Base-by-base conservation (phyloP, 2,329 filamentous ascomycete species). In the Dactylellina drechsleri region DNA sequence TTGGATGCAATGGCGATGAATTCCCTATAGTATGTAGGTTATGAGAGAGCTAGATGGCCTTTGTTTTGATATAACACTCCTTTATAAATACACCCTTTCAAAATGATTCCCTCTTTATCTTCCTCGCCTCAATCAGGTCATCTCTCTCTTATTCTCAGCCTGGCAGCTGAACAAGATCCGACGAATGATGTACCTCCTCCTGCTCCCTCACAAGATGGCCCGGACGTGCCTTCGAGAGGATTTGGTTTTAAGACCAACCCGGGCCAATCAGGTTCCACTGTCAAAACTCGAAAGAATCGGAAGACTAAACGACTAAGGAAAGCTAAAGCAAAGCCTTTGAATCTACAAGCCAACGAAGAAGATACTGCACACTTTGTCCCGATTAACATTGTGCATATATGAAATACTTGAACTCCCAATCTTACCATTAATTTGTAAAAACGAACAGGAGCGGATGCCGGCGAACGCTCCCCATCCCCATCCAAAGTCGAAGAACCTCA, bases 81-180 rank as follows among this genome's bases (percentile, higher is more conserved):
- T 12, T 23, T 12, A 6, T 23, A 50, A 50, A 50, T 10, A n/a
- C 15, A 3, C 16, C 18, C 18, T 50, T 10, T 23, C 23, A 58
- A 20, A 23, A 66, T 66, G 62, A 50, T 58, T 41, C 23, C 41
- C 18, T 50, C 47, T 6, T 15, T 56, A 6, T 58, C 64, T 2
- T 59, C 64, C 0, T 66, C 64, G 10, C 45, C 64, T 31, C 15
- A 23, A 3, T 53, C 54, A 15, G 43, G 57, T 36, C 36, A 18
- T n/a, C 64, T 50, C 13, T 45, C 54, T 16, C 4, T 41, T 15
- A 23, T 40, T 28, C 2, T 43, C 6, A 12, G 28, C 16, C n/a
- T 59, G 10, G 28, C 26, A 43, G n/a, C 45, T n/a, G 64, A 59
- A 28, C 20, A 20, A n/a, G 31, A 40, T 2, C 8, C 31, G 26